A percentile compares a stretch with the other conserved stretches of the same genome.
These are phyloP conservation scores for Tolypocladium cylindrosporum DNA, from an alignment of 2,329 filamentous ascomycete genomes.

Conservation along the genomic window DNA sequence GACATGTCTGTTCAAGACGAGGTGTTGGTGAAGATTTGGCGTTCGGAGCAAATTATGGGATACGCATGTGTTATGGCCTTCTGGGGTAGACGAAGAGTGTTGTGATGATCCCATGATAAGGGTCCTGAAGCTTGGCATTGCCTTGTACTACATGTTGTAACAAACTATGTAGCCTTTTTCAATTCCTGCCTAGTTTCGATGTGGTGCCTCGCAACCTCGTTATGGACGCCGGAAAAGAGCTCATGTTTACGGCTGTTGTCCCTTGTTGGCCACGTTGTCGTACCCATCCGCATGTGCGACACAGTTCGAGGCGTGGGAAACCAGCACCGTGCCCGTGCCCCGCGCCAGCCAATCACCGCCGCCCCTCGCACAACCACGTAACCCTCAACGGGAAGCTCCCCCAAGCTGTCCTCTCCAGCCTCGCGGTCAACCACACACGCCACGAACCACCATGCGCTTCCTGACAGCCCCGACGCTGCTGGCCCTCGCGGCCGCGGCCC, in stretches of 20 bases:
- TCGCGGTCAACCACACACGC: conserved; percentile 8
- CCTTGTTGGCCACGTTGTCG: not conserved
- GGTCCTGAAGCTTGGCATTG: not conserved
- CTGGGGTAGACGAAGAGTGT: not conserved
- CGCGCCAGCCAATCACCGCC: not conserved
- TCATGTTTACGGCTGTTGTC: too few species aligned
- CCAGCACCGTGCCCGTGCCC: not conserved
- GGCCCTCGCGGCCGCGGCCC: conserved; percentile 38
- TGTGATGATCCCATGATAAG: not conserved
- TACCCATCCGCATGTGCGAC: not conserved
- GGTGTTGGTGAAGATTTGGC: not conserved
- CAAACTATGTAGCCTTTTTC: not conserved
- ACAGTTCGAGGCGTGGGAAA: fast-evolving
- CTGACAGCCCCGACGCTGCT: conserved; percentile 28
- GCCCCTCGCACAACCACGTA: conserved; percentile 11
- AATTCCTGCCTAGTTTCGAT: not conserved
- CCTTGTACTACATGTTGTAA: not conserved
- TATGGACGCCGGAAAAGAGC: too few species aligned
- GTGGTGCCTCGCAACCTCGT: not conserved
- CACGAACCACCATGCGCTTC: conserved; percentile 25
- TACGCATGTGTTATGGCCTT: not conserved
- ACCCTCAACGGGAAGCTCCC: conserved; percentile 10
- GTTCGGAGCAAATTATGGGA: not conserved
- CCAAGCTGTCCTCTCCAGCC: conserved; percentile 20
- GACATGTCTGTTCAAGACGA: not conserved